Evolutionary conservation across 139 green algal species (phyloP), one percentile per base, ranked within the genome.

Genomic region (Diplosphaera chodatii): DNA sequence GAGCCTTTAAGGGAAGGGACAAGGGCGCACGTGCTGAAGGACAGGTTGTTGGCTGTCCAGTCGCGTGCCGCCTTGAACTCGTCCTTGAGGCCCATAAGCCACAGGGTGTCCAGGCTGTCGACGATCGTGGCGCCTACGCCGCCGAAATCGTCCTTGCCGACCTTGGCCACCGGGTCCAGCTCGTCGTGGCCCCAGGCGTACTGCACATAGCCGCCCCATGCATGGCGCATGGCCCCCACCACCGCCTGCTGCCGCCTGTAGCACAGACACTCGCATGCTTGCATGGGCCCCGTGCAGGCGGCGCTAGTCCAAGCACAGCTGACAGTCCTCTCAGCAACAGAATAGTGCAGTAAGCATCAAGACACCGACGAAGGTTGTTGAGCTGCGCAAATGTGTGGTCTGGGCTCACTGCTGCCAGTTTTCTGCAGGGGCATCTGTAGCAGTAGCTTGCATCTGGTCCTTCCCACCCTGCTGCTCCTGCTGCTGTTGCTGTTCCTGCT

Each of bases 81-180:
- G 0, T 68, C 70, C 28, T 79, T 70, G 31, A 94, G 73, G 25
- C 77, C 84, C 86, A 95, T 90, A 32, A 95, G 75, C 68, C 74
- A 85, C 64, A 93, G 75, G 21, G 90, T 95, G 70, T 92, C 88
- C 71, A 95, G 72, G 29, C 73, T 67, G 71, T 90, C 84, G 1
- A 88, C 56, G 10, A 88, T 80, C 10, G 87, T 91, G 41, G 82
- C 83, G 15, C 84, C 86, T 22, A 95, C 66, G 29, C 78, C 84
- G 2, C 88, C 83, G 75, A 91, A 90, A 4, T 56, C 59, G 73
- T 83, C 74, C 40, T 79, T 77, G 23, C 80, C 78, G 30, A 70
- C 63, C 72, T 78, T 74, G 30, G 59, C 76, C 10, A 80, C 32
- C 1, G 84, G 86, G 34, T 64, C 65, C 31, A 91, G 83, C 71